These are phyloP conservation scores for Dispira simplex DNA, from an alignment of 192 early-diverging fungal genomes.

Conservation along the genomic window DNA sequence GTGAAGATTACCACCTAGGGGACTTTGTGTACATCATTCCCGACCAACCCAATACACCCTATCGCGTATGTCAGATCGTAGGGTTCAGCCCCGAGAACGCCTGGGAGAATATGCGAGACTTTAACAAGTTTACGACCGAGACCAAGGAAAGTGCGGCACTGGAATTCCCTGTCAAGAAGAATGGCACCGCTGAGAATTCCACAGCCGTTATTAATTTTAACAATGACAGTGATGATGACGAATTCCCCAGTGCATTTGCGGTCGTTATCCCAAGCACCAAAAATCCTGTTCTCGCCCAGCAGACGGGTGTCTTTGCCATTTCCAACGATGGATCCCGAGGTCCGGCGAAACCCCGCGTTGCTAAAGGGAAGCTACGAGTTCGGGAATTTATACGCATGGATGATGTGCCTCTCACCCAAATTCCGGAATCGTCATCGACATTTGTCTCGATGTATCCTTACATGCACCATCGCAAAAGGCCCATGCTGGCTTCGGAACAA, in stretches of 20 bases:
- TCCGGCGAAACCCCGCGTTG: not conserved
- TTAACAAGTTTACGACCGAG: not conserved
- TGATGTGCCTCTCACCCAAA: not conserved
- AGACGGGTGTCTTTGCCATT: not conserved
- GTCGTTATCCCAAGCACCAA: not conserved
- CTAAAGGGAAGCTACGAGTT: not conserved
- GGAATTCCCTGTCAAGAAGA: not conserved
- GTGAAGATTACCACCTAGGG: conserved; percentile 29
- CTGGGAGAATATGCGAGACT: not conserved
- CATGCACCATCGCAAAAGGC: not conserved
- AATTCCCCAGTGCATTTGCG: not conserved
- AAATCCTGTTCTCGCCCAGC: not conserved
- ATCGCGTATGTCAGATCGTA: conserved; percentile 35
- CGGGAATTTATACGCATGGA: conserved; percentile 10
- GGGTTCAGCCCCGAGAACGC: conserved; percentile 12
- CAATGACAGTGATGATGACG: not conserved
- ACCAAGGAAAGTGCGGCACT: not conserved
- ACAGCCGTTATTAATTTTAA: too few species aligned
- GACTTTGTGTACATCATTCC: conserved; percentile 42
- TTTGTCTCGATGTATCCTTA: not conserved
- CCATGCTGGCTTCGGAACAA: not conserved
- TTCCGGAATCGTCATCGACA: conserved; percentile 3
- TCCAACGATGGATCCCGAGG: too few species aligned
- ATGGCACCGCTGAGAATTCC: not conserved
- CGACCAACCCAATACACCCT: conserved; percentile 23